A percentile compares a stretch with the other conserved stretches of the same genome.
phyloP scores from a whole-genome alignment of 1,284 basidiomycete species.

The Grifola frondosa region DNA sequence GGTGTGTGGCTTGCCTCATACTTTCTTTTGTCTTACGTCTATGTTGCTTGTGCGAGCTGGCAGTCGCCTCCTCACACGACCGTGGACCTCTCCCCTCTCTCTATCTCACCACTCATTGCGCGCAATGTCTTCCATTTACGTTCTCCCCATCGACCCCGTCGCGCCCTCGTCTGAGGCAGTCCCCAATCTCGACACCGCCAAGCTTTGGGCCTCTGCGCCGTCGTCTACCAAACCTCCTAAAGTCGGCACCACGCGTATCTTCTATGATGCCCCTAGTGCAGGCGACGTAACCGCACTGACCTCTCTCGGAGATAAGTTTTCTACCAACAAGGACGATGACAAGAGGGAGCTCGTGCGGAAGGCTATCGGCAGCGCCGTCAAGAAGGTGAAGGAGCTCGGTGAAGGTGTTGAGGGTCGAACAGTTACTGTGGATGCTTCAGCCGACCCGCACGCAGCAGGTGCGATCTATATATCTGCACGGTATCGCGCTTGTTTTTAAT shows the following conservation, averaged over 20 bases:
- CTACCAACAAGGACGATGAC: conserved; percentile 45
- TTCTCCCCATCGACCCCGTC: conserved; percentile 44
- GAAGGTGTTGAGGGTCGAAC: conserved; percentile 51
- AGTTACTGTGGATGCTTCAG: conserved; percentile 58
- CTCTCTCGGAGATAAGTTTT: conserved; percentile 63
- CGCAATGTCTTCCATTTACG: conserved; percentile 38
- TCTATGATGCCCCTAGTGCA: conserved; percentile 51
- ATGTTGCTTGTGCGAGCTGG: too few relatives aligned
- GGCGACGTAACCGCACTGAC: conserved; percentile 53
- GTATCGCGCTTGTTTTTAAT: background rate
- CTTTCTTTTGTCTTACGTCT: too few relatives aligned
- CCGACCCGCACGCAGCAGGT: conserved; percentile 77
- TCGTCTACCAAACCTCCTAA: conserved; percentile 46
- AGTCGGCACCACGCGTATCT: conserved; percentile 63
- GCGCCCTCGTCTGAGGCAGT: conserved; percentile 27
- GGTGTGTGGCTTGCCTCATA: too few relatives aligned
- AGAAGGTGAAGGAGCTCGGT: conserved; percentile 56
- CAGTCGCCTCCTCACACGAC: too few relatives aligned
- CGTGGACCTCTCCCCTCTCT: conserved; percentile 16
- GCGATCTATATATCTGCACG: conserved; percentile 1
- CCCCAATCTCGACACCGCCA: conserved; percentile 32
- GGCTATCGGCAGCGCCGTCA: conserved; percentile 66
- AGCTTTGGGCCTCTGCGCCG: conserved; percentile 44
- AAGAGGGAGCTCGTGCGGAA: conserved; percentile 64
- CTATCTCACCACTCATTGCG: conserved; percentile 9